Conservation (phyloP, 768 basidiomycete genomes). For the Leucosporidium scottii region DNA sequence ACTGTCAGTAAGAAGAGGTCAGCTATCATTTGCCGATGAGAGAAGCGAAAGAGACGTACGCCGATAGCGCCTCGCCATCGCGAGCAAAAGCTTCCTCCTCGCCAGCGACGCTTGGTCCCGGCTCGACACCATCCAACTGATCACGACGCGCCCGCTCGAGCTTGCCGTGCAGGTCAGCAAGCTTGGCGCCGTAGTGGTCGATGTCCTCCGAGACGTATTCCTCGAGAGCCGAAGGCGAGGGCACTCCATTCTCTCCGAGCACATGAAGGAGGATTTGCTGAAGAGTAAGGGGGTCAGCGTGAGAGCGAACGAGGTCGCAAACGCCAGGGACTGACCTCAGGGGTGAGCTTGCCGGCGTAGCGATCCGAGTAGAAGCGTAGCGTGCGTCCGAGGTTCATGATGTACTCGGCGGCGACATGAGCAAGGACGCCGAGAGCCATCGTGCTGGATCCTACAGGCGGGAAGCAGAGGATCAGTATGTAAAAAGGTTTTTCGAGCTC, state of each 20-base stretch:
- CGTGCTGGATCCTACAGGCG: constrained; percentile 14
- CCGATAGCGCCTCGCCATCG: constrained; percentile 59
- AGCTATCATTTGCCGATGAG: not conserved
- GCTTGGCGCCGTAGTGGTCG: constrained; percentile 65
- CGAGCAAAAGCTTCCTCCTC: constrained; percentile 63
- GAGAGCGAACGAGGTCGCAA: not conserved
- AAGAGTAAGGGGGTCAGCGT: not conserved
- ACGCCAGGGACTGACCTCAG: constrained; percentile 57
- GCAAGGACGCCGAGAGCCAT: constrained; percentile 66
- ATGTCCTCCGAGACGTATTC: constrained; percentile 84
- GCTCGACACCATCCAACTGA: constrained; percentile 48
- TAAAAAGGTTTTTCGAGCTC: not conserved
- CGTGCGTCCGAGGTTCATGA: constrained; percentile 77
- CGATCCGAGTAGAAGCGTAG: constrained; percentile 75
- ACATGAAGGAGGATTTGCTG: constrained; percentile 91
- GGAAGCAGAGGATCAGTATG: not conserved
- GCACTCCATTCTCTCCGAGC: constrained; percentile 78
- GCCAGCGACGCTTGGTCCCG: constrained; percentile 42
- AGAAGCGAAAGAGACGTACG: constrained; percentile 46
- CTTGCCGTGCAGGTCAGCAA: constrained; percentile 78
- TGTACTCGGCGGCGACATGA: constrained; percentile 68
- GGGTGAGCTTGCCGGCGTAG: constrained; percentile 66
- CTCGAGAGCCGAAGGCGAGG: constrained; percentile 70
- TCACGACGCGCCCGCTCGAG: constrained; percentile 75
- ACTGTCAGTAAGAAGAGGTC: constrained; percentile 35